Percentiles rank a stretch among this genome's conserved stretches.
These are phyloP conservation scores for Patellifolia procumbens DNA, from an alignment of 179 eudicot species.

Conservation along the genomic window DNA sequence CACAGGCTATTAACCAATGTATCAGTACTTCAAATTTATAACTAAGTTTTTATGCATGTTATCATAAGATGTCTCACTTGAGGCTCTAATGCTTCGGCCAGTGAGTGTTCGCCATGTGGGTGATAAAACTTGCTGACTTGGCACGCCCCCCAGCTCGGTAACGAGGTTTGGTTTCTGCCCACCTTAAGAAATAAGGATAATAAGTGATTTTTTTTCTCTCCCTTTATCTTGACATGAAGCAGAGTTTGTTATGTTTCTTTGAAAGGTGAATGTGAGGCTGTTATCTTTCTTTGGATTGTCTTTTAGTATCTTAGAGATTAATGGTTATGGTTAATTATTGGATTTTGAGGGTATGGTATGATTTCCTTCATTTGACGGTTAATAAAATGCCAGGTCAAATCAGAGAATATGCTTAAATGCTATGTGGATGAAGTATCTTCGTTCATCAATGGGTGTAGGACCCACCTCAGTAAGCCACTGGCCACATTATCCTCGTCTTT, in stretches of 20 bases:
- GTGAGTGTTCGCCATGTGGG: slow-evolving; percentile 49
- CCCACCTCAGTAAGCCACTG: slow-evolving; percentile 2
- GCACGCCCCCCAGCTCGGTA: slow-evolving; percentile 19
- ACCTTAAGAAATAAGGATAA: slow-evolving; percentile 12
- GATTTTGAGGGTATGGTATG: slow-evolving; percentile 22
- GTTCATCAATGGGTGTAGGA: slow-evolving; percentile 1
- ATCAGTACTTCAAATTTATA: slow-evolving; percentile 32
- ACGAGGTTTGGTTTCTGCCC: slow-evolving; percentile 28
- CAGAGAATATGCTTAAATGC: neutral
- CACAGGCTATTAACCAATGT: slow-evolving; percentile 34
- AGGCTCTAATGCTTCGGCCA: slow-evolving; percentile 59
- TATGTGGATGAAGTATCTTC: slow-evolving; percentile 9
- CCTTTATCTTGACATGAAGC: slow-evolving; percentile 3
- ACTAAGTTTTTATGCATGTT: slow-evolving; percentile 28
- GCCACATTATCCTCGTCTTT: slow-evolving; percentile 5
- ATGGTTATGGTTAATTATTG: slow-evolving; percentile 29
- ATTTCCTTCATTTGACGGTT: slow-evolving; percentile 19
- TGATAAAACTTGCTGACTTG: slow-evolving; percentile 44
- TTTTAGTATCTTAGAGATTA: slow-evolving; percentile 5
- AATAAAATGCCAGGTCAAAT: slow-evolving; percentile 6
- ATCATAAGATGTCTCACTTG: slow-evolving; percentile 60
- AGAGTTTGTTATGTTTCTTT: slow-evolving; percentile 19
- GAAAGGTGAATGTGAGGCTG: slow-evolving; percentile 42
- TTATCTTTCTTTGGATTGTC: slow-evolving; percentile 25
- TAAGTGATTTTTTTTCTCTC: no score